phyloP scores from a whole-genome alignment of 1,139 yeast genomes.

The Suzukiozyma palmioleophila region DNA sequence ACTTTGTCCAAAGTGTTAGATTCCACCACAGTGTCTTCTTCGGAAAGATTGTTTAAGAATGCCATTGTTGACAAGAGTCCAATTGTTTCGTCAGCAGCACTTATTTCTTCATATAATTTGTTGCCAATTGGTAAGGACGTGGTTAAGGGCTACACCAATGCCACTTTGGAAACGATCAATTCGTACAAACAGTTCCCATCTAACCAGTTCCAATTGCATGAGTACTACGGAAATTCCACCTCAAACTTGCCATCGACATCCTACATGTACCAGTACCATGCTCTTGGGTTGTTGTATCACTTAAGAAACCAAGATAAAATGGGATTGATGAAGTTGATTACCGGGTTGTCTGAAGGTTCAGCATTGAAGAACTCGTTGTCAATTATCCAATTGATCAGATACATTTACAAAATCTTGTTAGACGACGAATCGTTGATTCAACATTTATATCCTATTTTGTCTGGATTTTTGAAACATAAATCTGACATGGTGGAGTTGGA shows the following conservation, averaged over 20 bases:
- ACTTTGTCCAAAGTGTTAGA: slow-evolving; percentile 88
- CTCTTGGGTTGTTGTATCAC: slow-evolving; percentile 83
- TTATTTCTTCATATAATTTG: slow-evolving; percentile 84
- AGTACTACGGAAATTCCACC: slow-evolving; percentile 47
- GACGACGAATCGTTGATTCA: slow-evolving; percentile 54
- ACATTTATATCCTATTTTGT: slow-evolving; percentile 61
- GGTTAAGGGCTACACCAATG: slow-evolving; percentile 90
- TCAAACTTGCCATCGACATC: slow-evolving; percentile 61
- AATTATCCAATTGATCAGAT: slow-evolving; percentile 78
- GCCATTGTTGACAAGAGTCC: slow-evolving; percentile 92
- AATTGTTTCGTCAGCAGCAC: slow-evolving; percentile 84
- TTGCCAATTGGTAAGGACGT: slow-evolving; percentile 88
- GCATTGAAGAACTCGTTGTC: slow-evolving; percentile 73
- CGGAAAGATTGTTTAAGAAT: slow-evolving; percentile 88
- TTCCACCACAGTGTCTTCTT: slow-evolving; percentile 87
- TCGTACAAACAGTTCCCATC: slow-evolving; percentile 67
- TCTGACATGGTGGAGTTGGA: slow-evolving; percentile 90
- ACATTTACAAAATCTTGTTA: slow-evolving; percentile 63
- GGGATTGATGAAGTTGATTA: slow-evolving; percentile 89
- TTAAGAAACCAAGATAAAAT: slow-evolving; percentile 88
- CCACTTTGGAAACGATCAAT: slow-evolving; percentile 81
- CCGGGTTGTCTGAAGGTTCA: slow-evolving; percentile 63
- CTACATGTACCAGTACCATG: slow-evolving; percentile 91
- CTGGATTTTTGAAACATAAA: slow-evolving; percentile 72
- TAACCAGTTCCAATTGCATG: slow-evolving; percentile 51